Evolutionary conservation across 1,284 basidiomycete genomes (phyloP), one percentile per base, ranked within the genome.

Genomic region (Trichosporon ovoides): DNA sequence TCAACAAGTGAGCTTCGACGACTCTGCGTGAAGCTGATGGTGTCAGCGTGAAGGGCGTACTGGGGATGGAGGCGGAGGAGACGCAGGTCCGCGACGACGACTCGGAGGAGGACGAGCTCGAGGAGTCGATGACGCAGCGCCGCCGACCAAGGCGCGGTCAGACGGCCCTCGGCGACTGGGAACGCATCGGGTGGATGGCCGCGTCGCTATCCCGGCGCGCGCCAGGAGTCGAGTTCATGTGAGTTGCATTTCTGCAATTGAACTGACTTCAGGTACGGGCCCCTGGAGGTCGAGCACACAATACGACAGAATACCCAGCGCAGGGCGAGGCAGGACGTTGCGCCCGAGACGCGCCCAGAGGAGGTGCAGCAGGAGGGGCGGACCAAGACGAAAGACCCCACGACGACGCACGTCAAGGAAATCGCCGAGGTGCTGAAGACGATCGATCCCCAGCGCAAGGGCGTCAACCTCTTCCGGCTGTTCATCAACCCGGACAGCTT

Each of bases 181-280:
- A 71, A 46, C 69, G 66, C 55, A 67, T 80, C 13, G 79, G 78
- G 1, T 75, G 75, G 69, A 69, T 78, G 61, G 74, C 78, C 1
- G 71, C 73, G 1, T 66, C 64, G 48, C 65, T 74, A 49, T 69
- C 59, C 35, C 65, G 72, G 20, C 66, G 78, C 11, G 73, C 76
- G 11, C 68, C 74, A 0, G 73, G 76, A 3, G 65, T 78, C 6
- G 79, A 80, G 63, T 77, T 79, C 64, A 77, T 80, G 79, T 79
- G 58, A 66, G 78, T 66, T 22, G 6, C 12, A 5, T 1, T 7
- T 14, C 2, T n/a, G 16, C 28, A n/a, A 2, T 3, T 7, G 10
- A 48, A 51, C 52, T 63, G 58, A 58, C 28, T 1, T n/a, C 50
- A 73, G 72, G 67, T 69, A 70, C 50, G 74, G 74, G 1, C 74